Conservation (phyloP, 2,329 filamentous ascomycete species). For the Hyphodiscus sp. region DNA sequence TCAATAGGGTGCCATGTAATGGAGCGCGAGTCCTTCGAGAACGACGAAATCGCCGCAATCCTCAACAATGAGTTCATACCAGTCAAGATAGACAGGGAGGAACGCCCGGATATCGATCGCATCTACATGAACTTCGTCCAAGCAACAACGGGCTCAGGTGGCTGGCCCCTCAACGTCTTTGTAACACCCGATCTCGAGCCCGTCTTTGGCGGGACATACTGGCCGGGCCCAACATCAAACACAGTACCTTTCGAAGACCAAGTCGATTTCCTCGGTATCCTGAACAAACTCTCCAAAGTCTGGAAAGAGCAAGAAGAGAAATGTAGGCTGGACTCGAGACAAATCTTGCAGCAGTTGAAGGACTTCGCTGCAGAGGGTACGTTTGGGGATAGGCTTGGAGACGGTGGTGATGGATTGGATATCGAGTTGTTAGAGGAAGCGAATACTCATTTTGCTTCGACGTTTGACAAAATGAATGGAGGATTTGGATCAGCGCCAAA, state of each 20-base stretch:
- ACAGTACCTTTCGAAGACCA: slow-evolving; percentile 43
- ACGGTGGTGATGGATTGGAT: slow-evolving; percentile 65
- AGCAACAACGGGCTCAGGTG: slow-evolving; percentile 80
- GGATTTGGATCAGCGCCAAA: slow-evolving; percentile 81
- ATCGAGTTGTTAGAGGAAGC: slow-evolving; percentile 89
- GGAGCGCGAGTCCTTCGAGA: slow-evolving; percentile 85
- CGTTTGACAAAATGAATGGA: slow-evolving; percentile 72
- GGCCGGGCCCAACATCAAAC: slow-evolving; percentile 51
- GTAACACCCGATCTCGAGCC: slow-evolving; percentile 88
- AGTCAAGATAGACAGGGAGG: slow-evolving; percentile 87
- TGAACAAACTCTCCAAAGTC: slow-evolving; percentile 66
- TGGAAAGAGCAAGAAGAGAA: slow-evolving; percentile 83
- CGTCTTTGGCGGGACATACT: slow-evolving; percentile 94
- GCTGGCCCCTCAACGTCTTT: slow-evolving; percentile 97
- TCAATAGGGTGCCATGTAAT: slow-evolving; percentile 76
- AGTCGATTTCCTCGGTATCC: slow-evolving; percentile 74
- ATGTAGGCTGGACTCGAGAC: slow-evolving; percentile 75
- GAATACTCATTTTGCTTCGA: slow-evolving; percentile 68
- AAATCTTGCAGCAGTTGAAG: slow-evolving; percentile 72
- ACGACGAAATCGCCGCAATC: slow-evolving; percentile 70
- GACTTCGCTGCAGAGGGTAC: slow-evolving; percentile 88
- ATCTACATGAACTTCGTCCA: slow-evolving; percentile 99
- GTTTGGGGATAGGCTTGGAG: slow-evolving; percentile 38
- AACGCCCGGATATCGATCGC: slow-evolving; percentile 86
- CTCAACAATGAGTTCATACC: slow-evolving; percentile 87